These are phyloP conservation scores for Fusarium agapanthi DNA, from an alignment of 2,329 filamentous ascomycete genomes.

Conservation along the genomic window DNA sequence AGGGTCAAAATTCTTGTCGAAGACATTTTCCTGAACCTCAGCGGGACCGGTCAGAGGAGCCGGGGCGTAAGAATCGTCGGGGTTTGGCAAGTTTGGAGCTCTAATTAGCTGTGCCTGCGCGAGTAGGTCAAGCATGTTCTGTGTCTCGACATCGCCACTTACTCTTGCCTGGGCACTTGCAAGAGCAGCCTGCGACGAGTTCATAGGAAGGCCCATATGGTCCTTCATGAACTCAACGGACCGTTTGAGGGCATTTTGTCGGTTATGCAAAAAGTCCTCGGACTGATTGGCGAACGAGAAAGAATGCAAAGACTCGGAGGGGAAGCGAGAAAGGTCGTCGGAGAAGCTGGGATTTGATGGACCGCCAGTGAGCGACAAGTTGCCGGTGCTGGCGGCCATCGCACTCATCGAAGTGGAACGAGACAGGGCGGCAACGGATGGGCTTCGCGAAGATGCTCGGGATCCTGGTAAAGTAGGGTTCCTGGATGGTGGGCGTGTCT, in stretches of 20 bases:
- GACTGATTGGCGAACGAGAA: conserved; percentile 98
- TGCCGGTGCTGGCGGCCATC: conserved; percentile 66
- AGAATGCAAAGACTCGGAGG: conserved; percentile 94
- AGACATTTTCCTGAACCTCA: conserved; percentile 77
- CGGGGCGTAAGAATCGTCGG: conserved; percentile 51
- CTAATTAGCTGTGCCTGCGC: conserved; percentile 82
- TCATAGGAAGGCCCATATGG: conserved; percentile 79
- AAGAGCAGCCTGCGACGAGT: conserved; percentile 75
- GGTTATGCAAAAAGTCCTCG: conserved; percentile 88
- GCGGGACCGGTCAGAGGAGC: conserved; percentile 84
- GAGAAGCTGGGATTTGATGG: conserved; percentile 78
- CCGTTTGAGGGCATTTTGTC: conserved; percentile 91
- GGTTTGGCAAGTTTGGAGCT: conserved; percentile 67
- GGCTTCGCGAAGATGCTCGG: conserved; percentile 68
- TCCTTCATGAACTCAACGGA: conserved; percentile 98
- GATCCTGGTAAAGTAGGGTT: conserved; percentile 71
- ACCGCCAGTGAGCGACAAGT: conserved; percentile 65
- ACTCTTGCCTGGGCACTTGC: conserved; percentile 84
- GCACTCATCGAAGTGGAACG: conserved; percentile 77
- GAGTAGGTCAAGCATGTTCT: conserved; percentile 89
- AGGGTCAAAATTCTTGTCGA: conserved; percentile 81
- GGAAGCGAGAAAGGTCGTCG: conserved; percentile 92
- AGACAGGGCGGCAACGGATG: conserved; percentile 65
- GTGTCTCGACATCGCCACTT: conserved; percentile 84
- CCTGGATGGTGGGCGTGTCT: conserved; percentile 73